Evolutionary conservation across 306 rosid genomes (phyloP), one percentile per base, ranked within the genome.

Genomic region (Vigna nakashimae): DNA sequence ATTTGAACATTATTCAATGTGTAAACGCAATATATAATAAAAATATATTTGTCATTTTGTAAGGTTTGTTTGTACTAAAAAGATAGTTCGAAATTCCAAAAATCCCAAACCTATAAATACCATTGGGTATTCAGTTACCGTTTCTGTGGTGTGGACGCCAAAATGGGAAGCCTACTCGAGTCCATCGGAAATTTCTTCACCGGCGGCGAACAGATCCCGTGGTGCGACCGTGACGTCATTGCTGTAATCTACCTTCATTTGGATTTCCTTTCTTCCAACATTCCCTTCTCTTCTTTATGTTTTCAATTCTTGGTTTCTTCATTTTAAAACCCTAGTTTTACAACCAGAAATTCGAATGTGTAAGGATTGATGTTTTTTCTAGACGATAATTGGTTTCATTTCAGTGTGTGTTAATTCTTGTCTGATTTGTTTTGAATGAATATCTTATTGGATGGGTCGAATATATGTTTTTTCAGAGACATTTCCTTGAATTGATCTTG

Each of bases 201-300:
- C 32, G 79, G 89, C 65, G 94, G 94, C 57, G 98, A 93, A 36
- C 91, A 84, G 89, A 91, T 93, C 83, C 98, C 98, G 11, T 93
- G 95, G 97, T 93, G 95, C 87, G 95, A 91, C 53, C 84, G 90
- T 58, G 95, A 91, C 22, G 83, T 93, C 84, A 87, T 93, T 76
- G 72, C 72, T n/a, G 98, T 92, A 80, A 82, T 81, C 82, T 36
- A 30, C 60, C 53, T 64, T 60, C 81, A 14, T 5, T 17, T 45
- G 30, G 46, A 18, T 50, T 63, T 49, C 34, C 15, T 22, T 63
- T 63, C 49, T 71, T 66, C 8, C 59, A 36, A 17, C 0, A n/a
- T 57, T 38, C 6, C 38, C 38, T 34, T 11, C n/a, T 2, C 28
- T 7, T 3, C 0, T 6, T 40, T 9, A 9, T 65, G 9, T 5